phyloP scores from a whole-genome alignment of 1,139 yeast species.

The Pichia sp. region DNA sequence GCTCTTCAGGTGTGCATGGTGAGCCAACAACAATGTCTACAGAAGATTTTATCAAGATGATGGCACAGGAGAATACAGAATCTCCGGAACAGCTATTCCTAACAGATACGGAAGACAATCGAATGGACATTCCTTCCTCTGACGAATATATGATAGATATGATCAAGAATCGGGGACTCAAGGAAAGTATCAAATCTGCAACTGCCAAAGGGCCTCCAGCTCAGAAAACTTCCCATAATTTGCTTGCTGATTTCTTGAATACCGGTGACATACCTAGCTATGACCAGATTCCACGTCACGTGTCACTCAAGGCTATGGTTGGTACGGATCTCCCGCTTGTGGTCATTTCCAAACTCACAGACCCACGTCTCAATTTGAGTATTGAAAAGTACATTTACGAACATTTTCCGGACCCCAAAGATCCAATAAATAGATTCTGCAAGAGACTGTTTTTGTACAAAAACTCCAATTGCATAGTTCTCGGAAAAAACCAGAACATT shows the following conservation, averaged over 20 bases:
- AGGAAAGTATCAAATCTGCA: too few species aligned
- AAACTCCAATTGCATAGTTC: conserved; percentile 79
- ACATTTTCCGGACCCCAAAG: conserved; percentile 42
- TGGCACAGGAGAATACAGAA: conserved; percentile 6
- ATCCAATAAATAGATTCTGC: conserved; percentile 17
- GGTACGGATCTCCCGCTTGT: conserved; percentile 22
- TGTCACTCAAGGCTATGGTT: conserved; percentile 25
- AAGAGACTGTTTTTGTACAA: conserved; percentile 64
- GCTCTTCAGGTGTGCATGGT: too few species aligned
- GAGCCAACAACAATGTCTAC: conserved; percentile 20
- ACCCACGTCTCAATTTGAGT: conserved; percentile 76
- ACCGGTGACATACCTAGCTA: conserved; percentile 12
- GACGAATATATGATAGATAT: conserved; percentile 5
- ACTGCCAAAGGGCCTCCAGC: conserved; percentile 5
- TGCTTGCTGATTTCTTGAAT: conserved; percentile 8
- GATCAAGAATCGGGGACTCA: too few species aligned
- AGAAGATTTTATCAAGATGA: conserved; percentile 16
- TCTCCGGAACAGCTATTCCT: neutral
- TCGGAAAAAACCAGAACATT: conserved; percentile 96
- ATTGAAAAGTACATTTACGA: conserved; percentile 73
- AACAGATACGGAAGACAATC: neutral
- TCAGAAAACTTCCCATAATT: conserved; percentile 8
- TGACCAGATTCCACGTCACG: conserved; percentile 14
- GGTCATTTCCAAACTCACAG: conserved; percentile 38
- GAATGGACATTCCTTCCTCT: conserved; percentile 1